phyloP scores from a whole-genome alignment of 75 land plant genomes.

The Picea glauca region DNA sequence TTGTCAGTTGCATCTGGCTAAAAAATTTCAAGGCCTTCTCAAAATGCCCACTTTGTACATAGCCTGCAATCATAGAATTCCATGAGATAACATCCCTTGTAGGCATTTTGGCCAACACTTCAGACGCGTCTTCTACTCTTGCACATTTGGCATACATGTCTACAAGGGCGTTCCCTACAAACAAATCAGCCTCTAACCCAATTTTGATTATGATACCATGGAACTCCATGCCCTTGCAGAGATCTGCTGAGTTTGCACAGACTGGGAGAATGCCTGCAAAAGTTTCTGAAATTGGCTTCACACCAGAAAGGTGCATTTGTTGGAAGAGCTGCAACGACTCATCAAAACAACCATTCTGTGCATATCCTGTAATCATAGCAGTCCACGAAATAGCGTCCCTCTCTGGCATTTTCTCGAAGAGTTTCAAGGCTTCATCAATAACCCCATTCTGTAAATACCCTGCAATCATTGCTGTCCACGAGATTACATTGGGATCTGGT shows the following conservation, averaged over 20 bases:
- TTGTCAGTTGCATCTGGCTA: slow-evolving; percentile 14
- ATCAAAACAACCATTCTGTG: slow-evolving; percentile 45
- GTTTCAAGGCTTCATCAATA: slow-evolving; percentile 43
- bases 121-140: slow-evolving; percentile 7
- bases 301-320: slow-evolving; percentile 43
- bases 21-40: slow-evolving; percentile 22
- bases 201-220: slow-evolving; percentile 12
- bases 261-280: slow-evolving; percentile 50
- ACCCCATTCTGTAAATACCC: slow-evolving; percentile 16
- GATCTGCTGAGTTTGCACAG: slow-evolving; percentile 50
- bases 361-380: slow-evolving; percentile 54
- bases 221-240: slow-evolving; percentile 12
- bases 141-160: slow-evolving; percentile 24
- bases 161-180: slow-evolving; percentile 18
- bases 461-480: slow-evolving; percentile 14
- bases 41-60: slow-evolving; percentile 16
- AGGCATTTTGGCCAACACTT: slow-evolving; percentile 13
- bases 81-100: slow-evolving; percentile 17
- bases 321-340: slow-evolving; percentile 60
- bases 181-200: slow-evolving; percentile 13
- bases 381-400: slow-evolving; percentile 62
- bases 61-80: slow-evolving; percentile 21
- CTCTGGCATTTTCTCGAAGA: slow-evolving; percentile 56
- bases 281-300: slow-evolving; percentile 36
- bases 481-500: slow-evolving; percentile 8